phyloP scores from a whole-genome alignment of 2,329 filamentous ascomycete species.

The Cordyceps militaris region DNA sequence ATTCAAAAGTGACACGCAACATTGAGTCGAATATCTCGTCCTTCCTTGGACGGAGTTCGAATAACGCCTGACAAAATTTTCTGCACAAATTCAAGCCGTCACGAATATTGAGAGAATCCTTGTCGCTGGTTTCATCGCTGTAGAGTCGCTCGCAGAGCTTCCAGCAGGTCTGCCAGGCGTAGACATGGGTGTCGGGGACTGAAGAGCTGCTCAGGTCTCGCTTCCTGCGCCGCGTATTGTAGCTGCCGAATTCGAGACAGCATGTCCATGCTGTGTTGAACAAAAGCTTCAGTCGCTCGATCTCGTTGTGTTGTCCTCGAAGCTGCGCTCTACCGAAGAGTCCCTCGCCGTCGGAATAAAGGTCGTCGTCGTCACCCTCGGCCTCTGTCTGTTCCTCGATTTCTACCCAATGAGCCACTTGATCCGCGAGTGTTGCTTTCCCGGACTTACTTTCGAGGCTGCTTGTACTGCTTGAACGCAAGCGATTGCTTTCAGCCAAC shows the following conservation, averaged over 20 bases:
- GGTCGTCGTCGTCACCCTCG: conserved; percentile 49
- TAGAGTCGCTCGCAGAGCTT: conserved; percentile 85
- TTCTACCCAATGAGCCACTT: conserved; percentile 34
- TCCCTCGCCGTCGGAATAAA: conserved; percentile 51
- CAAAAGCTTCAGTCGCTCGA: conserved; percentile 65
- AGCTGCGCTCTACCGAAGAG: conserved; percentile 72
- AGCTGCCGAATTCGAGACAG: conserved; percentile 11
- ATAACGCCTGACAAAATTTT: conserved; percentile 86
- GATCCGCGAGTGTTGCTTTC: background rate
- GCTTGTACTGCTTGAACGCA: conserved; percentile 60
- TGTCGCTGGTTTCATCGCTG: conserved; percentile 66
- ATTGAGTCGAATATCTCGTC: conserved; percentile 81
- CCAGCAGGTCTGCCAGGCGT: conserved; percentile 93
- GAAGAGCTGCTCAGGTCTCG: conserved; percentile 3
- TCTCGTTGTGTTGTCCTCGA: conserved; percentile 41
- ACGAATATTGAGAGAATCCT: conserved; percentile 58
- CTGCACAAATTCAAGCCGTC: conserved; percentile 80
- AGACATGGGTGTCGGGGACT: conserved; percentile 66
- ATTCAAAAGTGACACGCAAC: conserved; percentile 83
- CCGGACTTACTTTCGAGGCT: conserved; percentile 65
- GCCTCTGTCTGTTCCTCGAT: conserved; percentile 48
- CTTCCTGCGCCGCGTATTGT: conserved; percentile 9
- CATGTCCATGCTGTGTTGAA: conserved; percentile 38
- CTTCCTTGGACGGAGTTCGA: conserved; percentile 72
- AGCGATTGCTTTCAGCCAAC: conserved; percentile 45